Evolutionary conservation across 2,329 filamentous ascomycete genomes (phyloP).

Genomic region (Penicillium sp.): DNA sequence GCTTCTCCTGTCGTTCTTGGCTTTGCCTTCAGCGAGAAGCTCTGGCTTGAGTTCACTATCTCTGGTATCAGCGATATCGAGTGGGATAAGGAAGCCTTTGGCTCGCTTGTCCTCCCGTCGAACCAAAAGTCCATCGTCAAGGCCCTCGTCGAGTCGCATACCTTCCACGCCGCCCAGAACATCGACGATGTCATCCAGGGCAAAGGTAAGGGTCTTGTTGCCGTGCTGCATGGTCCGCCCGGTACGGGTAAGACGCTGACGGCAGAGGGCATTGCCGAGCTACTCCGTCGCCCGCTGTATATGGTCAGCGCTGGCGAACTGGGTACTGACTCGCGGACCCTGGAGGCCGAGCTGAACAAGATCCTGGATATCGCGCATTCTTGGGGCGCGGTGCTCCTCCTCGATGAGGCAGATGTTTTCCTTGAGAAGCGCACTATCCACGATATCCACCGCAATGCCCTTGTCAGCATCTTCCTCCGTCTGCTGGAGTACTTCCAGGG

Average conservation of each 20-base stretch:
- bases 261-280: conserved; percentile 80
- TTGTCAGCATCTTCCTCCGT: conserved; percentile 83
- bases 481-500: conserved; percentile 90
- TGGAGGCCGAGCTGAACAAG: conserved; percentile 76
- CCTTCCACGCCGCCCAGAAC: conserved; percentile 75
- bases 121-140: conserved; percentile 69
- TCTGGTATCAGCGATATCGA: conserved; percentile 75
- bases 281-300: conserved; percentile 78
- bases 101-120: conserved; percentile 70
- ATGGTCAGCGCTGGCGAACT: conserved; percentile 81
- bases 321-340: conserved; percentile 70
- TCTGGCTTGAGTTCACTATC: conserved; percentile 86
- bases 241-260: conserved; percentile 89
- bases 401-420: conserved; percentile 85
- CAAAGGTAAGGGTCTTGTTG: conserved; percentile 82
- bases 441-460: conserved; percentile 79
- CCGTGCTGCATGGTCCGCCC: conserved; percentile 79
- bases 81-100: conserved; percentile 82
- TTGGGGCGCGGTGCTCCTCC: conserved; percentile 80
- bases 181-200: conserved; percentile 82
- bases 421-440: conserved; percentile 79
- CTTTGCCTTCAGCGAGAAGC: conserved; percentile 83
- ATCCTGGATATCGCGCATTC: conserved; percentile 82
- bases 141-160: conserved; percentile 80
- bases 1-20: conserved; percentile 82